A percentile compares a stretch with the other conserved stretches of the same genome.
Conservation (phyloP, 495 filamentous ascomycete genomes). For the Penicillium ucsense region DNA sequence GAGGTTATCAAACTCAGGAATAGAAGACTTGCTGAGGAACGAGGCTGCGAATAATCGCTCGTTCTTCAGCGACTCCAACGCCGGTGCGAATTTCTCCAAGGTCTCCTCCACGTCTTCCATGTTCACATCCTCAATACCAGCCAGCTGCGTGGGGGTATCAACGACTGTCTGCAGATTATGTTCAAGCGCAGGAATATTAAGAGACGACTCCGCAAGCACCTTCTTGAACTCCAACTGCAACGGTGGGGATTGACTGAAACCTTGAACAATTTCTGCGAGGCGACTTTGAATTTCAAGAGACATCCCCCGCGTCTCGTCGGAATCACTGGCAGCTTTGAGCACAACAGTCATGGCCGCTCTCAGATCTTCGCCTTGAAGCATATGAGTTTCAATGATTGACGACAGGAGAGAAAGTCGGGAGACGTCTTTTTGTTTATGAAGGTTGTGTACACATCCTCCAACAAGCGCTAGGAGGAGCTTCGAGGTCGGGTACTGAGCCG, state of each 20-base stretch:
- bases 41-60: constrained; percentile 21
- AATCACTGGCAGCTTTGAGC: constrained; percentile 33
- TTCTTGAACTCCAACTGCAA: constrained; percentile 50
- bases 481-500: constrained; percentile 55
- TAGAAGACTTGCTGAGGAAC: constrained; percentile 26
- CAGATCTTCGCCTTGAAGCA: constrained; percentile 53
- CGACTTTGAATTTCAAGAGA: constrained; percentile 46
- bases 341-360: constrained; percentile 53
- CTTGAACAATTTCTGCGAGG: constrained; percentile 53
- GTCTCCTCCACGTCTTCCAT: constrained; percentile 38
- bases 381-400: constrained; percentile 47
- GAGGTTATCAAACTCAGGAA: constrained; percentile 44
- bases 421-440: constrained; percentile 51
- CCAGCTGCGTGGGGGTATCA: constrained; percentile 31
- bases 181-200: constrained; percentile 61
- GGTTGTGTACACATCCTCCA: constrained; percentile 51
- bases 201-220: constrained; percentile 47
- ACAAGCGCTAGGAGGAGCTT: constrained; percentile 64
- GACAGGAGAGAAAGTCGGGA: constrained; percentile 47
- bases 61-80: constrained; percentile 24
- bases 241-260: constrained; percentile 42
- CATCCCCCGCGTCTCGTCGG: constrained; percentile 26
- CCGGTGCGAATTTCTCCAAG: constrained; percentile 29
- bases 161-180: constrained; percentile 59
- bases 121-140: constrained; percentile 38